Evolutionary conservation across 352 stramenopile genomes (phyloP), one percentile per base, ranked within the genome.

Genomic region (Globisporangium spiculum): DNA sequence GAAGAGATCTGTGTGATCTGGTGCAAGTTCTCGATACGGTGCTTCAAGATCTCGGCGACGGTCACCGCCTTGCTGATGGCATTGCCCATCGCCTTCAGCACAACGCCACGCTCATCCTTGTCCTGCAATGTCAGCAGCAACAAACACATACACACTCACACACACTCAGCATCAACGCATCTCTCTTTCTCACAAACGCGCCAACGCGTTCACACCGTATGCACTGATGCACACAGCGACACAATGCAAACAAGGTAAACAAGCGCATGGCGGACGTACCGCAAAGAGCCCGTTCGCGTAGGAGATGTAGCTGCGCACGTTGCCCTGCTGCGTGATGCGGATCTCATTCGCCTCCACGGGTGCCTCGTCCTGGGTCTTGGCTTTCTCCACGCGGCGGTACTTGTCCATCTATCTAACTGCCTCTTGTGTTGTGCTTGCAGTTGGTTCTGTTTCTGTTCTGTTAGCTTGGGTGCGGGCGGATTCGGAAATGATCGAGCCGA

Each of bases 31-130:
- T 76, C 77, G 18, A 96, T 74, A 53, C 83, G 80, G 65, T 93
- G 85, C 70, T 96, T 96, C 50, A 96, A 71, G 55, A 93, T 85
- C 73, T 96, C 88, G 6, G 86, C 85, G 56, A 96, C 88, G 3
- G 83, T 92, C 71, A 96, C 88, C 16, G 88, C 86, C 70, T 94
- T 94, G 73, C 75, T 88, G 75, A 96, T 96, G 38, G 86, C 86
- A 54, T 92, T 84, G 61, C 86, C 88, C 84, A 93, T 93, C 41
- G 86, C 88, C 68, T 90, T 93, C 27, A 96, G 65, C 68, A 91
- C 80, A 41, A 94, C 75, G 6, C 52, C 67, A 41, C 70, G 77
- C 74, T 92, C 80, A 52, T 78, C 81, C 65, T 90, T 90, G 60
- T 91, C 84, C 86, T 92, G 57, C 54, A 69, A 63, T 30, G 26